Base-by-base conservation (phyloP, 768 basidiomycete species). In the Lentinula edodes region DNA sequence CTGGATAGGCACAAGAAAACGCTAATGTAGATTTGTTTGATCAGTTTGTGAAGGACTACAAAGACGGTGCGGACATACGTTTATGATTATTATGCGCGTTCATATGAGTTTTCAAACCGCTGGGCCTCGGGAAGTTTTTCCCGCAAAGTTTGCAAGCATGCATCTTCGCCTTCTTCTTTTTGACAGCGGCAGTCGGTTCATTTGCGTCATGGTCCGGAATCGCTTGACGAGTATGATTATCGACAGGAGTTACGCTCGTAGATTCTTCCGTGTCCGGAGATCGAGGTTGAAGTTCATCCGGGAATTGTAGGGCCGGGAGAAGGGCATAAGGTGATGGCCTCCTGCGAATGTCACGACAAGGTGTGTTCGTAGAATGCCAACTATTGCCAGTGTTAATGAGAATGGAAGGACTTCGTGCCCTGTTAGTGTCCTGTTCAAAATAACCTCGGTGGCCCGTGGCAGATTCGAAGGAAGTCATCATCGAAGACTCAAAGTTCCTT, bases 91-190 rank as follows among this genome's bases (percentile, higher is more conserved):
- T 81, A 66, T 86, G 84, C 0, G 78, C 79, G 65, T 83, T 83
- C 82, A 85, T 83, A 66, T 86, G 84, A 6, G 83, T 84, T 52
- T 72, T 71, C 23, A 86, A 72, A 20, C 82, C 83, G 65, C 83
- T 84, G 2, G 83, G 84, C 34, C 82, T 82, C 10, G 83, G 82
- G 66, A 85, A 85, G 60, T 74, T 67, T 66, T 84, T 84, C 9
- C 69, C 66, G 62, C 84, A 85, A 6, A 83, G 69, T 46, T 73
- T 67, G 62, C 83, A 85, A 39, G 71, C 68, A 56, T 85, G 84
- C 83, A 83, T 84, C 67, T 83, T 85, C 2, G 76, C 73, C 66
- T 79, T 81, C 66, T 78, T 82, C 70, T 76, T 78, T 63, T 76
- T 78, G 15, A 28, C 46, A 52, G 62, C 23, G 7, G 41, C 23